These are phyloP conservation scores for Neopestalotiopsis sp. DNA, from an alignment of 2,329 filamentous ascomycete species.

Conservation along the genomic window DNA sequence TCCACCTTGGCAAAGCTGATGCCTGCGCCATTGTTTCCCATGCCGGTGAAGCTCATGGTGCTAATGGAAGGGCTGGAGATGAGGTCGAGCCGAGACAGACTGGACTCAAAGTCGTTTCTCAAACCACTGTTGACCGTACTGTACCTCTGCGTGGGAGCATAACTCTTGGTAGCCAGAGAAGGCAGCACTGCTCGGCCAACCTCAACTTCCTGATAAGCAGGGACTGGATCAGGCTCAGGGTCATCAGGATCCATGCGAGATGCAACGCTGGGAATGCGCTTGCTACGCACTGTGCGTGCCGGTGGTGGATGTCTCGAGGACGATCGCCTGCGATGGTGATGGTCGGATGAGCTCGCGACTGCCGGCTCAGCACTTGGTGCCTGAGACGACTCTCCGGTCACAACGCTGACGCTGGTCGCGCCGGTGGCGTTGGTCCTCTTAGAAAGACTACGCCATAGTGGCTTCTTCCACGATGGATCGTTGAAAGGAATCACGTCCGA, in stretches of 20 bases:
- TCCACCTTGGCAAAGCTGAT: constrained; percentile 8
- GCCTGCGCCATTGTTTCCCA: background rate
- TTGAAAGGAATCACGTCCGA: background rate
- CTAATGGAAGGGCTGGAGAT: constrained; percentile 4
- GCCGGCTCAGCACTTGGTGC: background rate
- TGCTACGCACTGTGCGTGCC: background rate
- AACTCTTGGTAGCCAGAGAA: background rate
- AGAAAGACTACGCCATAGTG: constrained; percentile 3
- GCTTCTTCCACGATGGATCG: constrained; percentile 7
- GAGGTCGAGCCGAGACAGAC: background rate
- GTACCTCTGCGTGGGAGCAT: background rate
- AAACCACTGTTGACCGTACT: background rate
- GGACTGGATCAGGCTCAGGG: background rate
- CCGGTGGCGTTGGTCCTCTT: constrained; percentile 7
- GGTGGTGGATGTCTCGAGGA: background rate
- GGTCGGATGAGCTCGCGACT: background rate
- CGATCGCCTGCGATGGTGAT: background rate
- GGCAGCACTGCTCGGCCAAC: background rate
- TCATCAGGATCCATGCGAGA: constrained; percentile 11
- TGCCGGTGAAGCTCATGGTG: constrained; percentile 4
- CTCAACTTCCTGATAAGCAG: background rate
- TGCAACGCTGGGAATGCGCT: constrained; percentile 6
- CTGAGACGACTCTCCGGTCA: constrained; percentile 4
- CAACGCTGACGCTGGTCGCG: background rate
- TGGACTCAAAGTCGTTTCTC: constrained; percentile 5